phyloP scores from a whole-genome alignment of 495 filamentous ascomycete species.

The Saxispiralis lemnorum region DNA sequence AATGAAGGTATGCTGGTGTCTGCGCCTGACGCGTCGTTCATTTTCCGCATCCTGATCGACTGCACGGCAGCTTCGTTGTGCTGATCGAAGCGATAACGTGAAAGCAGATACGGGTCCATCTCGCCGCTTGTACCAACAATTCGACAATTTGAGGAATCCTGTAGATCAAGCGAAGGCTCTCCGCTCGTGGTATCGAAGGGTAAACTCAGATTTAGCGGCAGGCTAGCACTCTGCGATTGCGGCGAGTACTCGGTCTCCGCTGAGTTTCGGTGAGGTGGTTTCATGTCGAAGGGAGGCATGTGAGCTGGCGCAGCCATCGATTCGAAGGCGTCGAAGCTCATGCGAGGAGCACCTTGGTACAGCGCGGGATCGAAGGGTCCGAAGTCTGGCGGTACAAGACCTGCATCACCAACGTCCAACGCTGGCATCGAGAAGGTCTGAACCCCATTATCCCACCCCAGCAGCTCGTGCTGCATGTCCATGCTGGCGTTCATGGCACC shows the following conservation, averaged over 20 bases:
- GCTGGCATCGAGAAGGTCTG: constrained; percentile 9
- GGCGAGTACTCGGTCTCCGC: constrained; percentile 7
- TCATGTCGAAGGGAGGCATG: neutral
- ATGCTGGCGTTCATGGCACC: constrained; percentile 1
- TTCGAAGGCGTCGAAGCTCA: constrained; percentile 4
- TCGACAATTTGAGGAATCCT: constrained; percentile 7
- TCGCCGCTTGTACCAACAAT: constrained; percentile 12
- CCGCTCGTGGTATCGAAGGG: constrained; percentile 10
- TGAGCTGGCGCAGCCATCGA: constrained; percentile 2
- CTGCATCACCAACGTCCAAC: constrained; percentile 1
- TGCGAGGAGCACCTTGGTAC: constrained; percentile 5
- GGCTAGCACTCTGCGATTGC: neutral
- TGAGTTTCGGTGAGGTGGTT: neutral
- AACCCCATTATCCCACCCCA: constrained; percentile 9
- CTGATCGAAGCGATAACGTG: constrained; percentile 11
- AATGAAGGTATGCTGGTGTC: constrained; percentile 6
- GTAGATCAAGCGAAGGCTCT: constrained; percentile 9
- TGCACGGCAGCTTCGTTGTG: constrained; percentile 13
- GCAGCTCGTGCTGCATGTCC: constrained; percentile 6
- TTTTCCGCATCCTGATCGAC: constrained; percentile 11
- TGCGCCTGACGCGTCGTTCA: constrained; percentile 4
- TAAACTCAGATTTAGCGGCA: constrained; percentile 1
- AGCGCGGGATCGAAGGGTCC: constrained; percentile 9
- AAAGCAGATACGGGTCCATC: constrained; percentile 8
- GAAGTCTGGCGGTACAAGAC: constrained; percentile 7